A percentile compares a stretch with the other conserved stretches of the same genome.
Conservation (phyloP, 371 early-diverging fungal genomes). For the Mortierella sp. region DNA sequence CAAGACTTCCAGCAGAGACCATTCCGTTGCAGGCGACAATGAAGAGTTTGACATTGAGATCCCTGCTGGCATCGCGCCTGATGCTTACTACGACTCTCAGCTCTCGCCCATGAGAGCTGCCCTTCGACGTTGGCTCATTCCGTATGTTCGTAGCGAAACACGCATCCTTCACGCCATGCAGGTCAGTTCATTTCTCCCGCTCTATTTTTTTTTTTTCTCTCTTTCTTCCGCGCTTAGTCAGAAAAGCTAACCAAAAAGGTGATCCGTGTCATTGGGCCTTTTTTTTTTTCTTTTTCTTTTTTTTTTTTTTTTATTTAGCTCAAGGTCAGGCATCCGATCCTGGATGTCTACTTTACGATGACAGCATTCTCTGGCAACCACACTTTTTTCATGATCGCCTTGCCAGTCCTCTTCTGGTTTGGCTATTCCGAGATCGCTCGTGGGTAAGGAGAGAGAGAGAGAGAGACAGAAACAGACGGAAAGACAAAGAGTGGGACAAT, state of each 20-base stretch:
- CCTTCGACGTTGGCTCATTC: conserved; percentile 61
- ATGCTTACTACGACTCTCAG: conserved; percentile 50
- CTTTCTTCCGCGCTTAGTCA: not conserved
- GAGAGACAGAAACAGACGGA: too few species aligned
- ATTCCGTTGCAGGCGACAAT: conserved; percentile 14
- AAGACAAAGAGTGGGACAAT: too few species aligned
- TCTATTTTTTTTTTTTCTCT: not conserved
- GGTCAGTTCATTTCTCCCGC: too few species aligned
- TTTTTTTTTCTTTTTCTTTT: conserved; percentile 3
- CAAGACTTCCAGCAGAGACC: not conserved
- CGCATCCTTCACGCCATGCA: conserved; percentile 66
- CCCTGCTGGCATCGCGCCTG: conserved; percentile 51
- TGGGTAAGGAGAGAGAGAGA: conserved; percentile 50
- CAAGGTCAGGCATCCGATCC: conserved; percentile 53
- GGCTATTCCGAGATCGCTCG: conserved; percentile 66
- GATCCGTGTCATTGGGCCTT: too few species aligned
- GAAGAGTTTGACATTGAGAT: conserved; percentile 50
- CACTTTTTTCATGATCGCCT: conserved; percentile 75
- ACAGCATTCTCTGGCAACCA: conserved; percentile 79
- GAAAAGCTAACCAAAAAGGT: too few species aligned
- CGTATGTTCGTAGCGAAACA: conserved; percentile 65
- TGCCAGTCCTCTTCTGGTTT: conserved; percentile 81
- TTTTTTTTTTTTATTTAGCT: conserved; percentile 17
- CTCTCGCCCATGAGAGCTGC: conserved; percentile 55
- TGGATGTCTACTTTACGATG: conserved; percentile 70